These are phyloP conservation scores for Paramecium caudatum DNA, from an alignment of 73 alveolate species.

Conservation along the genomic window DNA sequence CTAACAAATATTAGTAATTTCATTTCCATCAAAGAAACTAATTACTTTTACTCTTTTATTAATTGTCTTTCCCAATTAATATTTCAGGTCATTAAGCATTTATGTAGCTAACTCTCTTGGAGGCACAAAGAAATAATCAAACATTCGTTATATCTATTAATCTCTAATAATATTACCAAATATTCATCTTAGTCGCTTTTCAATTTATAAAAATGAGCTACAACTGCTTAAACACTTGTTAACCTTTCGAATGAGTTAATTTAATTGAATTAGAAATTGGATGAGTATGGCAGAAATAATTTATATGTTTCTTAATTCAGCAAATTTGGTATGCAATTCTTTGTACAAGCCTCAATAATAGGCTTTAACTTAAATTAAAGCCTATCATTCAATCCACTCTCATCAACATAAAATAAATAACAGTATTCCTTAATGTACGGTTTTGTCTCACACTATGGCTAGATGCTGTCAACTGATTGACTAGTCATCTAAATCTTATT, in stretches of 20 bases:
- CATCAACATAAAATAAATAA: conserved; percentile 50
- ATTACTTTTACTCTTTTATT: not conserved
- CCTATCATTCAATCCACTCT: not conserved
- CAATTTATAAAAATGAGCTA: not conserved
- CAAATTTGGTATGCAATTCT: conserved; percentile 28
- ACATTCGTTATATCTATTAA: conserved; percentile 20
- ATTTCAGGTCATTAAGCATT: conserved; percentile 1
- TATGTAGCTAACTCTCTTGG: conserved; percentile 20
- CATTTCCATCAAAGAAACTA: not conserved
- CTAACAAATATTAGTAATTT: conserved; percentile 2
- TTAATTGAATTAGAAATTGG: not conserved
- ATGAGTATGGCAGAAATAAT: conserved; percentile 25
- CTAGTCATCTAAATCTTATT: too few relatives aligned
- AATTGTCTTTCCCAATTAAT: not conserved
- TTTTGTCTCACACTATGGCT: too few relatives aligned
- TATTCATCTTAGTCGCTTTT: not conserved
- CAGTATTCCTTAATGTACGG: not conserved
- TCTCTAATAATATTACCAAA: not conserved
- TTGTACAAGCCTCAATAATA: not conserved
- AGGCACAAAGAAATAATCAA: conserved; percentile 38
- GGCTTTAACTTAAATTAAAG: not conserved
- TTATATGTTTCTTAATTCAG: not conserved
- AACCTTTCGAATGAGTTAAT: not conserved
- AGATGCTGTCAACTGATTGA: too few relatives aligned
- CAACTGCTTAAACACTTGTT: not conserved